phyloP scores from a whole-genome alignment of 257 asterid genomes.

The Hygrophila difformis region DNA sequence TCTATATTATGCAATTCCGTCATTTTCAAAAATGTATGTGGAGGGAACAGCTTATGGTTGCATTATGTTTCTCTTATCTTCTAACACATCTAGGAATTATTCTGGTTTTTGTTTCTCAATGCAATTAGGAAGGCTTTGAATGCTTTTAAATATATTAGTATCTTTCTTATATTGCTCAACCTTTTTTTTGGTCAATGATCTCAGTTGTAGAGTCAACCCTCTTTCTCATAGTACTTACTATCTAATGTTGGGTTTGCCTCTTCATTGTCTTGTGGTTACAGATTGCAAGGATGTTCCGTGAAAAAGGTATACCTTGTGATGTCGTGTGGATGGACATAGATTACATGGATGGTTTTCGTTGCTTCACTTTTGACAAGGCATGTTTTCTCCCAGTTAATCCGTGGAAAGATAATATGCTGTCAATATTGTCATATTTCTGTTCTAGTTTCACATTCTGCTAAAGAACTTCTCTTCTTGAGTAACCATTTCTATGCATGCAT shows the following conservation, averaged over 20 bases:
- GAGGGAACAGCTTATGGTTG: not conserved
- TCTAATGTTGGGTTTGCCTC: not conserved
- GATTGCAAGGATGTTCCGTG: slow-evolving; percentile 81
- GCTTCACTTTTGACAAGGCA: slow-evolving; percentile 89
- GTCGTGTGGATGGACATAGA: slow-evolving; percentile 99
- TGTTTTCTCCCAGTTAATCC: slow-evolving; percentile 12
- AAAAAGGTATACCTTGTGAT: slow-evolving; percentile 90
- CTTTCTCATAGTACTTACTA: slow-evolving; percentile 11
- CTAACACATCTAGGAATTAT: not conserved
- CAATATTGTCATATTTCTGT: slow-evolving; percentile 3
- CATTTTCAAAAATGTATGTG: not conserved
- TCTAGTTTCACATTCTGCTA: slow-evolving; percentile 5
- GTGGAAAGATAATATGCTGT: slow-evolving; percentile 4
- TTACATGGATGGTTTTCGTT: slow-evolving; percentile 95
- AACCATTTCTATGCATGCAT: slow-evolving; percentile 2
- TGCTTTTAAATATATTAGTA: not conserved
- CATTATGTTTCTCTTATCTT: not conserved
- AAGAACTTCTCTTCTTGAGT: not conserved
- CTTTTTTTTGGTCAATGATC: slow-evolving; percentile 1
- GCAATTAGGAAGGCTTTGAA: not conserved
- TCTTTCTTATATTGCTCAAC: slow-evolving; percentile 1
- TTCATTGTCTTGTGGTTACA: slow-evolving; percentile 28
- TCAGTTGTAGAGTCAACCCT: not conserved
- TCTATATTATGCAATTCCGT: not conserved
- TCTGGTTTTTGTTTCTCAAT: too few relatives aligned